phyloP scores from a whole-genome alignment of 2,329 filamentous ascomycete species.

The Alternaria postmessia region DNA sequence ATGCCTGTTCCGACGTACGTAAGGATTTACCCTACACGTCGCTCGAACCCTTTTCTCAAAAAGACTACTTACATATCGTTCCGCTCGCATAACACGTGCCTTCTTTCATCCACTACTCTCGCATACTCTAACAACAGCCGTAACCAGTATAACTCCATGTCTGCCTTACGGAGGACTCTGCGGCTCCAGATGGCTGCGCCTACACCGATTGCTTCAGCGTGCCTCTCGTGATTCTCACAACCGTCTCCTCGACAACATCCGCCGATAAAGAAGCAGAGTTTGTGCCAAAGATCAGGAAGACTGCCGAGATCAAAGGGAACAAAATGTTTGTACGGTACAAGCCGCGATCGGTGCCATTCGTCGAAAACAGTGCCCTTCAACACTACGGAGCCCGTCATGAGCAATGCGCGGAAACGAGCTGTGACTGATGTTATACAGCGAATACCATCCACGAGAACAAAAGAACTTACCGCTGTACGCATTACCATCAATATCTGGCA shows the following conservation, averaged over 20 bases:
- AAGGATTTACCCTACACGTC: not conserved
- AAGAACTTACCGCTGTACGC: not conserved
- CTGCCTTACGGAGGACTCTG: constrained; percentile 1
- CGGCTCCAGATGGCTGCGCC: not conserved
- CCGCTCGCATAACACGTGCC: constrained; percentile 1
- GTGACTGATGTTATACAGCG: not conserved
- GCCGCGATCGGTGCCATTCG: not conserved
- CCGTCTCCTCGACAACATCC: not conserved
- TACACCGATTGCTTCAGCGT: not conserved
- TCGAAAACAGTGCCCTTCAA: constrained; percentile 1
- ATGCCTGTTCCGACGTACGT: not conserved
- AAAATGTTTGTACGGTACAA: constrained; percentile 1
- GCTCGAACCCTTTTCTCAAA: not conserved
- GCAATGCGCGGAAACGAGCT: constrained; percentile 1
- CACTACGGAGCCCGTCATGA: constrained; percentile 1
- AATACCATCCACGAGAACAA: not conserved
- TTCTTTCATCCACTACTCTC: constrained; percentile 1
- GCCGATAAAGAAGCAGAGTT: constrained; percentile 1
- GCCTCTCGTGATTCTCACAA: not conserved
- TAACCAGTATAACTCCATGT: constrained; percentile 4
- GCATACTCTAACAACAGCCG: not conserved
- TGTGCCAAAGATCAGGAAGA: not conserved
- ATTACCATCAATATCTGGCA: not conserved
- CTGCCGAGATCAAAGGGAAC: not conserved
- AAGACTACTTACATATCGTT: not conserved